Conservation (phyloP, 2,329 filamentous ascomycete genomes). For the Microcera coccophila region DNA sequence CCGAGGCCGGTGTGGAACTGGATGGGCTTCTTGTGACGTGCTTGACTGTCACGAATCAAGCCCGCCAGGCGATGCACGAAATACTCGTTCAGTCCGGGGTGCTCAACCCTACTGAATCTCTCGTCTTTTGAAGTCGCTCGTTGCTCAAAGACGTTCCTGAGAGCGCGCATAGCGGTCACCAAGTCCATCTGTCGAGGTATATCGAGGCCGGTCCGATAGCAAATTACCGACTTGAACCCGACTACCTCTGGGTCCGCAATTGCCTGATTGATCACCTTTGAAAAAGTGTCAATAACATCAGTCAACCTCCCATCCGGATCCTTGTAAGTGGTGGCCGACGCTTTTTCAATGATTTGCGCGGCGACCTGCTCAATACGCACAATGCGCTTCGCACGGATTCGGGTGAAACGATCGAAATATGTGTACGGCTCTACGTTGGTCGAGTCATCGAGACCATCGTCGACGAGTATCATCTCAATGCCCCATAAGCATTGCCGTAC, state of each 20-base stretch:
- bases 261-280: conserved; percentile 48
- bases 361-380: conserved; percentile 74
- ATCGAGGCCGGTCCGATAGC: conserved; percentile 71
- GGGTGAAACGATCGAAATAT: conserved; percentile 64
- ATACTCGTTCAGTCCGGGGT: conserved; percentile 64
- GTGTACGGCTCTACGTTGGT: conserved; percentile 55
- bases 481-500: conserved; percentile 63
- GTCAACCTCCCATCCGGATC: conserved; percentile 25
- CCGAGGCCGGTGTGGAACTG: conserved; percentile 83
- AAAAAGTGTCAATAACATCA: conserved; percentile 35
- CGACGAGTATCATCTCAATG: conserved; percentile 71
- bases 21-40: conserved; percentile 61
- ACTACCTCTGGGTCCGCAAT: conserved; percentile 65
- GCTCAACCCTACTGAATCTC: conserved; percentile 53
- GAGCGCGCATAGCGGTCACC: conserved; percentile 38
- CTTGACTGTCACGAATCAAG: conserved; percentile 47
- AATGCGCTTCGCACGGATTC: conserved; percentile 64
- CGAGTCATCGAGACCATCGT: conserved; percentile 63
- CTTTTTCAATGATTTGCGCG: conserved; percentile 53
- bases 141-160: conserved; percentile 34
- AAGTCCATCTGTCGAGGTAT: conserved; percentile 47
- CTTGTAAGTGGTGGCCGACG: conserved; percentile 32
- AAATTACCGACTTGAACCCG: conserved; percentile 80
- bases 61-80: conserved; percentile 62
- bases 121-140: conserved; percentile 10